phyloP scores from a whole-genome alignment of 495 filamentous ascomycete species.

The Penicillium malachiteum region DNA sequence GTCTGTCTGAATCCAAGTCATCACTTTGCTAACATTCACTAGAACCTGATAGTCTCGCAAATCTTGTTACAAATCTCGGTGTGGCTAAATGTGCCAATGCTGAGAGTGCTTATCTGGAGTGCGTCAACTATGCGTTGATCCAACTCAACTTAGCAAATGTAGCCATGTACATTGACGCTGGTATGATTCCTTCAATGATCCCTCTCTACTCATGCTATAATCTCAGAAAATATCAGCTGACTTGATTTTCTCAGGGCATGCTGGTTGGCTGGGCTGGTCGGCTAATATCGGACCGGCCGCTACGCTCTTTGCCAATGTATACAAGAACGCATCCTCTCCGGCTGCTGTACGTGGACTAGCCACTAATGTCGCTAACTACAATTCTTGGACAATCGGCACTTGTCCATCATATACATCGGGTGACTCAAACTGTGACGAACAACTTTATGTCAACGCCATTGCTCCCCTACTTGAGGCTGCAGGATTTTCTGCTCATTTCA shows the following conservation, averaged over 20 bases:
- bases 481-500: conserved; percentile 73
- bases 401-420: conserved; percentile 46
- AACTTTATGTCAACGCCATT: conserved; percentile 67
- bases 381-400: conserved; percentile 53
- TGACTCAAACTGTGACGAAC: conserved; percentile 62
- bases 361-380: conserved; percentile 81
- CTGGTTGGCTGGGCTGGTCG: conserved; percentile 80
- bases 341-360: conserved; percentile 67
- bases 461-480: conserved; percentile 56
- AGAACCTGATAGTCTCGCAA: conserved; percentile 80
- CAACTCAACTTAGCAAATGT: conserved; percentile 75
- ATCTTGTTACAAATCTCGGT: conserved; percentile 74
- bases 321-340: conserved; percentile 63
- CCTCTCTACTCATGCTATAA: not conserved
- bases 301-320: conserved; percentile 63
- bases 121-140: conserved; percentile 70
- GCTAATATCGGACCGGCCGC: conserved; percentile 74
- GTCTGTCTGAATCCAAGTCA: conserved; percentile 42
- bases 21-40: conserved; percentile 51
- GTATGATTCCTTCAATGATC: conserved; percentile 20
- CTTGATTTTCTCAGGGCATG: conserved; percentile 29
- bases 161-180: conserved; percentile 80
- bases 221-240: not conserved
- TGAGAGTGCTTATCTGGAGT: conserved; percentile 62
- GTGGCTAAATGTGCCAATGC: conserved; percentile 63